These are phyloP conservation scores for Tetrapyrgos nigripes DNA, from an alignment of 1,284 basidiomycete species.

Conservation along the genomic window DNA sequence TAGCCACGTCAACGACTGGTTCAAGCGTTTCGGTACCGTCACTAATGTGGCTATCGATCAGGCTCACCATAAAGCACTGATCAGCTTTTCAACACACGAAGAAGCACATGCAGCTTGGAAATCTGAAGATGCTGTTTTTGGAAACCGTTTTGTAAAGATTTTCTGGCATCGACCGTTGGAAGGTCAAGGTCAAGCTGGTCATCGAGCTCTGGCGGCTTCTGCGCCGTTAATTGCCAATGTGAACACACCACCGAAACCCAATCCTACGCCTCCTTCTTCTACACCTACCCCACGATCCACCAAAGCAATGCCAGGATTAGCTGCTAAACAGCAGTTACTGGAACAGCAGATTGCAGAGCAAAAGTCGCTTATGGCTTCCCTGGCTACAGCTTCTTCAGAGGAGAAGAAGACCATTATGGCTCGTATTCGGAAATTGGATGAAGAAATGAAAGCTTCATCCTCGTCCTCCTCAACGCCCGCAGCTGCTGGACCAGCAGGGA, in stretches of 20 bases:
- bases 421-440: conserved; percentile 78
- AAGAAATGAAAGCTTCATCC: conserved; percentile 72
- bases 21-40: conserved; percentile 91
- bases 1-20: conserved; percentile 86
- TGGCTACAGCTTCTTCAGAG: conserved; percentile 60
- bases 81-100: conserved; percentile 86
- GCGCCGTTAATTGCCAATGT: conserved; percentile 75
- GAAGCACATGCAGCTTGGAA: conserved; percentile 92
- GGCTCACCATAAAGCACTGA: conserved; percentile 78
- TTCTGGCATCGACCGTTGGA: conserved; percentile 94
- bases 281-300: conserved; percentile 25
- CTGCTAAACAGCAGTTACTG: conserved; percentile 77
- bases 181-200: conserved; percentile 81
- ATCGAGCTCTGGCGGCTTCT: conserved; percentile 79
- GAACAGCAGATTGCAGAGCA: conserved; percentile 91
- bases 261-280: conserved; percentile 26
- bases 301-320: conserved; percentile 50
- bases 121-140: conserved; percentile 92
- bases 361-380: conserved; percentile 82
- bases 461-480: conserved; percentile 34
- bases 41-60: conserved; percentile 92
- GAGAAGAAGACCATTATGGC: conserved; percentile 87
- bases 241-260: conserved; percentile 20
- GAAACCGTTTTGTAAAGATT: conserved; percentile 93
- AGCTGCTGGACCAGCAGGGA: conserved; percentile 31